These are phyloP conservation scores for Ganoderma leucocontextum DNA, from an alignment of 1,284 basidiomycete species.

Conservation along the genomic window DNA sequence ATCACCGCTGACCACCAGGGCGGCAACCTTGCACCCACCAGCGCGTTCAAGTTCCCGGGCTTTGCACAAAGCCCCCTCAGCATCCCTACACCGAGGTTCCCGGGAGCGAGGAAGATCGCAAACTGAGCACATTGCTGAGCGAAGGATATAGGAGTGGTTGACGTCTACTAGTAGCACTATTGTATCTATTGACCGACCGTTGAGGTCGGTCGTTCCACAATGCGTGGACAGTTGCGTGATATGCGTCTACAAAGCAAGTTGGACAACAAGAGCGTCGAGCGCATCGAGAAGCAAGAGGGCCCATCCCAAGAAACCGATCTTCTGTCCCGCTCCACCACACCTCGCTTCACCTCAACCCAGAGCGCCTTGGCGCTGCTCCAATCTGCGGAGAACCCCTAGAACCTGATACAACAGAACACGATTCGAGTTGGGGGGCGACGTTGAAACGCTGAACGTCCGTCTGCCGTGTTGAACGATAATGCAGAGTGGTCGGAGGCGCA, in stretches of 20 bases:
- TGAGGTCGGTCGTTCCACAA: constrained; percentile 10
- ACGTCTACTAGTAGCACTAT: constrained; percentile 9
- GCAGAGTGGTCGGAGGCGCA: constrained; percentile 35
- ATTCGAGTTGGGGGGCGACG: constrained; percentile 24
- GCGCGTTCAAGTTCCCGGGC: constrained; percentile 22
- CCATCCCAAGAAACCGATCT: constrained; percentile 1
- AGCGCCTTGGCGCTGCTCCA: constrained; percentile 20
- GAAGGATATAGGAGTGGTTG: neutral
- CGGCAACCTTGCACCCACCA: constrained; percentile 57
- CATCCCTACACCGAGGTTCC: constrained; percentile 48
- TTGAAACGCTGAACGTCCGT: constrained; percentile 33
- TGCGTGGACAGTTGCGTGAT: constrained; percentile 1
- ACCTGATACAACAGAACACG: constrained; percentile 11
- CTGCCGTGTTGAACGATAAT: constrained; percentile 53
- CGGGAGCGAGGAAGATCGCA: constrained; percentile 45
- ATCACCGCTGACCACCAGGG: constrained; percentile 68
- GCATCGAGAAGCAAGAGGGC: neutral
- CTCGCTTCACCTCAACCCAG: constrained; percentile 2
- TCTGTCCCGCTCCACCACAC: neutral
- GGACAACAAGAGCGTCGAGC: constrained; percentile 5
- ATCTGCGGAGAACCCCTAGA: constrained; percentile 17
- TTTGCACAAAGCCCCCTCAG: constrained; percentile 34
- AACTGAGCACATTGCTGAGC: constrained; percentile 14
- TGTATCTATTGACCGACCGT: constrained; percentile 12
- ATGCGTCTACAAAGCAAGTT: constrained; percentile 12